These are phyloP conservation scores for Annulohypoxylon nitens DNA, from an alignment of 495 filamentous ascomycete species.

Conservation along the genomic window DNA sequence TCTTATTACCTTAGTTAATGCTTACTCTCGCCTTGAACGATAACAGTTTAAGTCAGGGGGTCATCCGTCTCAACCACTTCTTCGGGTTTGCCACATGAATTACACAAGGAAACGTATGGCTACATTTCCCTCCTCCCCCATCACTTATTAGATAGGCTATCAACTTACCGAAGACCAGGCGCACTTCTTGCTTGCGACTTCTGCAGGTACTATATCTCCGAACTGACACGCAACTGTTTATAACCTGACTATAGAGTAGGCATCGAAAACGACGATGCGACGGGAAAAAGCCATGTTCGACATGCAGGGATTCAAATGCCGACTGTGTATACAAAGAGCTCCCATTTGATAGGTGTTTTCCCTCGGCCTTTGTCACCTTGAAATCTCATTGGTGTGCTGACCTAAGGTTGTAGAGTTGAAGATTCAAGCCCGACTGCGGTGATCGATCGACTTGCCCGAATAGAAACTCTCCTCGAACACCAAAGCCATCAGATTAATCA, in stretches of 20 bases:
- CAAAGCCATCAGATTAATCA: constrained; percentile 52
- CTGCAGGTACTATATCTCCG: constrained; percentile 43
- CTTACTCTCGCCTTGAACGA: constrained; percentile 33
- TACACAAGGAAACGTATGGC: constrained; percentile 54
- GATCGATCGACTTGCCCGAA: constrained; percentile 51
- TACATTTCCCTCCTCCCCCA: constrained; percentile 21
- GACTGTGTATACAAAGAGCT: constrained; percentile 55
- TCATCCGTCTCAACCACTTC: constrained; percentile 27
- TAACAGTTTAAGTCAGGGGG: constrained; percentile 42
- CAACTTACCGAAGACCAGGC: constrained; percentile 44
- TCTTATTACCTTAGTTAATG: constrained; percentile 41
- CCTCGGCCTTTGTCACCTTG: not conserved
- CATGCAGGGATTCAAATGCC: constrained; percentile 53
- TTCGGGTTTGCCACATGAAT: constrained; percentile 50
- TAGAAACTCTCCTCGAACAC: constrained; percentile 53
- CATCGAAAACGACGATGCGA: constrained; percentile 55
- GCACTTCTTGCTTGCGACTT: constrained; percentile 56
- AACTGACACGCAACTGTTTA: constrained; percentile 5
- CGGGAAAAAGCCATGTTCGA: constrained; percentile 52
- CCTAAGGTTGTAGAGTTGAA: constrained; percentile 41
- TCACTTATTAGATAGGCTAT: not conserved
- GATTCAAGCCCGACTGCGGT: constrained; percentile 49
- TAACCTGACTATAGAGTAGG: constrained; percentile 38
- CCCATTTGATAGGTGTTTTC: constrained; percentile 49
- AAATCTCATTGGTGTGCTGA: constrained; percentile 22